Percentiles rank a stretch among this genome's conserved stretches.
phyloP scores from a whole-genome alignment of 495 filamentous ascomycete genomes.

The Aspergillus kassunensis region DNA sequence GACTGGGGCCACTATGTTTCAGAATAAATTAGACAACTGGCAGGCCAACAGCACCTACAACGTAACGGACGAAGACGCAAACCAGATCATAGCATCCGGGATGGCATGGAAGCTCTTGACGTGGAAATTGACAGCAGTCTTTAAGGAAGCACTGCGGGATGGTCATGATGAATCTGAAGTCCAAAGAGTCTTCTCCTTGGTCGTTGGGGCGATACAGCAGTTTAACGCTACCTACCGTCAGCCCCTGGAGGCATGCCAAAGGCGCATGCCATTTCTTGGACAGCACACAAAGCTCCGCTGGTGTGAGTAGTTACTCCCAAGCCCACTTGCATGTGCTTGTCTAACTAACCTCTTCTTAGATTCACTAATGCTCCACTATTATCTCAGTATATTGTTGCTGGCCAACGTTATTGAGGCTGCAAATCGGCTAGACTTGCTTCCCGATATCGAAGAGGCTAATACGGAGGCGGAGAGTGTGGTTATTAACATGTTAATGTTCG shows the following conservation, averaged over 20 bases:
- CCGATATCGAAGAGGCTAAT: background rate
- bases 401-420: constrained; percentile 3
- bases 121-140: constrained; percentile 9
- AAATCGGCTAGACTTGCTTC: background rate
- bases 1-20: background rate
- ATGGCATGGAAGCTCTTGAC: constrained; percentile 7
- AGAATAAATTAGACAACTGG: background rate
- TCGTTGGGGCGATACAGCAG: constrained; percentile 1
- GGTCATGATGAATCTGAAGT: constrained; percentile 7
- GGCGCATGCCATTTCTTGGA: constrained; percentile 1
- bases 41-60: background rate
- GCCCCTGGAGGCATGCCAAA: constrained; percentile 1
- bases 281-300: constrained; percentile 8
- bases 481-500: background rate
- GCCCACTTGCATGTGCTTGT: background rate
- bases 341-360: background rate
- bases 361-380: constrained; percentile 6
- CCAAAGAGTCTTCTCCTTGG: background rate
- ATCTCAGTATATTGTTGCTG: constrained; percentile 3
- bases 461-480: background rate
- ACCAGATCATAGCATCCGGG: constrained; percentile 2
- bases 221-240: constrained; percentile 1
- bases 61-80: background rate
- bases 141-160: constrained; percentile 8
- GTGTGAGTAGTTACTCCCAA: constrained; percentile 7